phyloP scores from a whole-genome alignment of 176 grass and related monocot species.

The Raddia guianensis region DNA sequence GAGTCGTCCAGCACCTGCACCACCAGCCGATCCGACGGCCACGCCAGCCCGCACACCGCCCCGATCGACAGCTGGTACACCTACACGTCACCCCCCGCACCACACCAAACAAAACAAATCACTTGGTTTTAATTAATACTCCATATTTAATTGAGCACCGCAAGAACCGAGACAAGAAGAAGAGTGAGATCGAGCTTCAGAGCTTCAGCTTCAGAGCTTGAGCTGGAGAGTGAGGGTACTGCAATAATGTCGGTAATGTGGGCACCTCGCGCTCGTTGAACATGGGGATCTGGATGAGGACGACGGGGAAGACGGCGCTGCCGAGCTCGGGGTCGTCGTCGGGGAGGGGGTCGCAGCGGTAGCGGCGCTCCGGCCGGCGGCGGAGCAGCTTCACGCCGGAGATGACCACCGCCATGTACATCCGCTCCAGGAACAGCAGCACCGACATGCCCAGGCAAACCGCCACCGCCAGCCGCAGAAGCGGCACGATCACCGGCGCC shows the following conservation, averaged over 20 bases:
- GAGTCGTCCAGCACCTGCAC: slow-evolving; percentile 76
- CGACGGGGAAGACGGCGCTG: slow-evolving; percentile 58
- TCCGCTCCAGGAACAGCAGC: slow-evolving; percentile 66
- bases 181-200: too few species aligned
- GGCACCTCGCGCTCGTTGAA: slow-evolving; percentile 73
- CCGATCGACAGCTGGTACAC: slow-evolving; percentile 74
- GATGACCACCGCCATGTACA: slow-evolving; percentile 73
- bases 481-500: slow-evolving; percentile 67
- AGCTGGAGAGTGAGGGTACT: not conserved
- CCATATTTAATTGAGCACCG: not conserved
- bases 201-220: not conserved
- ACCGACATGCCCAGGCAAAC: slow-evolving; percentile 75
- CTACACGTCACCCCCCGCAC: slow-evolving; percentile 17
- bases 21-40: slow-evolving; percentile 68
- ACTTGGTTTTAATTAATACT: not conserved
- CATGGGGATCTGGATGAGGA: slow-evolving; percentile 91
- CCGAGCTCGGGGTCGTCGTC: slow-evolving; percentile 78
- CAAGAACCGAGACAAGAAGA: not conserved
- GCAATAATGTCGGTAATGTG: too few species aligned
- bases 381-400: slow-evolving; percentile 50
- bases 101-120: not conserved
- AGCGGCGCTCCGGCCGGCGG: slow-evolving; percentile 53
- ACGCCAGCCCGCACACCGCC: slow-evolving; percentile 64
- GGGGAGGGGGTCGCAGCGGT: slow-evolving; percentile 60
- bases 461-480: slow-evolving; percentile 59